Evolutionary conservation across 768 basidiomycete genomes (phyloP).

Genomic region (Suillus brevipes): DNA sequence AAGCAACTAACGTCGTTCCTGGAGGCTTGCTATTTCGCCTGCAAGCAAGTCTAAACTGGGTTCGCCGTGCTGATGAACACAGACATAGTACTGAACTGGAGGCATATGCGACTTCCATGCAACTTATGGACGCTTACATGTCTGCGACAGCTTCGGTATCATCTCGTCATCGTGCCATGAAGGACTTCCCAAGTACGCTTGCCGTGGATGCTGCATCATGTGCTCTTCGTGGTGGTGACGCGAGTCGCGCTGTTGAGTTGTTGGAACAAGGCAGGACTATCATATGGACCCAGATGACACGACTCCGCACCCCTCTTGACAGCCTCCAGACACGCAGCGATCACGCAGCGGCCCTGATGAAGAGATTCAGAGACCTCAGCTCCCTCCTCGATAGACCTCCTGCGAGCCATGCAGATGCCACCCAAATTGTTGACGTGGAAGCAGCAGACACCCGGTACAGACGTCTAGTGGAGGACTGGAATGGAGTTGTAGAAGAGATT

Average conservation of each 20-base stretch:
- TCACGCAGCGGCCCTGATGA: not conserved
- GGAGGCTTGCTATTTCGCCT: not conserved
- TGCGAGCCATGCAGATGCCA: not conserved
- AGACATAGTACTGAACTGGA: not conserved
- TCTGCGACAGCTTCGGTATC: not conserved
- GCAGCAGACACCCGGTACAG: not conserved
- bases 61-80: not conserved
- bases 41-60: not conserved
- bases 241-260: not conserved
- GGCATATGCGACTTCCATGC: not conserved
- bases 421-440: not conserved
- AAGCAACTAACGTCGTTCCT: not conserved
- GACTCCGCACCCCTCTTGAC: not conserved
- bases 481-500: conserved; percentile 13
- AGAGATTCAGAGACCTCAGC: not conserved
- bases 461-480: conserved; percentile 12
- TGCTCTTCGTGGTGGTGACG: not conserved
- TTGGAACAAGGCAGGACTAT: not conserved
- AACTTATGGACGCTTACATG: not conserved
- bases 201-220: not conserved
- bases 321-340: not conserved
- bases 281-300: not conserved
- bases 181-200: not conserved
- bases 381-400: not conserved
- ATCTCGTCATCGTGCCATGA: not conserved